Conservation (phyloP, 768 basidiomycete genomes). For the Boletellus ananiceps region DNA sequence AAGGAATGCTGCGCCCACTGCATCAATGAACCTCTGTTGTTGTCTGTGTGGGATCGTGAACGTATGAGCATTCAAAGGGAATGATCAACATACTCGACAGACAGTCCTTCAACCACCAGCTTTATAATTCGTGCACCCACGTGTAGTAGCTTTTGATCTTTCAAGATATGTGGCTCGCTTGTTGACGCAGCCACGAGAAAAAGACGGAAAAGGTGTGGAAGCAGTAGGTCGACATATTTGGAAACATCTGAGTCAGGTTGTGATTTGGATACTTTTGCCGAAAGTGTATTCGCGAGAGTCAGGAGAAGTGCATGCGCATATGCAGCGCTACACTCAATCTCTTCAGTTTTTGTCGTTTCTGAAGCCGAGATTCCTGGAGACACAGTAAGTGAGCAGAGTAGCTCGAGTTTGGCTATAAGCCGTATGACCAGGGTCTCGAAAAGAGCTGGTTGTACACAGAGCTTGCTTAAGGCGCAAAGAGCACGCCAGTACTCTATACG, state of each 20-base stretch:
- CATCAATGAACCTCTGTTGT: constrained; percentile 54
- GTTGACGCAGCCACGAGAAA: constrained; percentile 41
- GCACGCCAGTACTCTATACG: constrained; percentile 65
- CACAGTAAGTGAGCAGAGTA: constrained; percentile 45
- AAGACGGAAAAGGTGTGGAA: constrained; percentile 67
- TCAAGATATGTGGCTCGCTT: constrained; percentile 22
- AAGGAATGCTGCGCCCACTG: constrained; percentile 39
- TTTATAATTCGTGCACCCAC: constrained; percentile 63
- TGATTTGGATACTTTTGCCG: constrained; percentile 40
- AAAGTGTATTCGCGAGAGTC: constrained; percentile 60
- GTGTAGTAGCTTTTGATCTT: constrained; percentile 35
- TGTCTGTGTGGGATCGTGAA: constrained; percentile 34
- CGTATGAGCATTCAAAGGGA: not conserved
- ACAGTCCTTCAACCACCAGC: constrained; percentile 59
- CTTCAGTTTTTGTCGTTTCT: constrained; percentile 21
- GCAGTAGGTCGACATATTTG: constrained; percentile 74
- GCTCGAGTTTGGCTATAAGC: constrained; percentile 69
- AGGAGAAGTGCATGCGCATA: constrained; percentile 82
- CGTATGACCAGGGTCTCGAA: constrained; percentile 82
- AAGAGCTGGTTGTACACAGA: constrained; percentile 72
- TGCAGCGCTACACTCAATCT: constrained; percentile 63
- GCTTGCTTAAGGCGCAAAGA: constrained; percentile 60
- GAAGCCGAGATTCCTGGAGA: constrained; percentile 1
- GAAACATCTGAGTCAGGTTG: constrained; percentile 64
- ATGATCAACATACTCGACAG: constrained; percentile 53